A percentile compares a stretch with the other conserved stretches of the same genome.
Conservation (phyloP, 2,329 filamentous ascomycete species). For the Colletotrichum tropicicola region DNA sequence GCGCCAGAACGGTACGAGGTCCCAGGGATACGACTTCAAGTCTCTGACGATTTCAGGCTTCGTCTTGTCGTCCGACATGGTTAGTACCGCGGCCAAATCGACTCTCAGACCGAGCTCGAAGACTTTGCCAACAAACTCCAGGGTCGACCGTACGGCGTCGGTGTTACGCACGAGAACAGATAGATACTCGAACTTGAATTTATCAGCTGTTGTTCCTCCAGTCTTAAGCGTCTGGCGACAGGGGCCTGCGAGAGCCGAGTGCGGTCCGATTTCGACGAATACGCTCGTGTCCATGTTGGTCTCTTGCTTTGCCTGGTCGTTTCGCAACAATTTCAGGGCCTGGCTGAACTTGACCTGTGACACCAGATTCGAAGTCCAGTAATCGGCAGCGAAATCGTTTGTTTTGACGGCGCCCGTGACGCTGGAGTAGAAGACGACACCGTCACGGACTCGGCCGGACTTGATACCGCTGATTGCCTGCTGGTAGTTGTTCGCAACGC, state of each 20-base stretch:
- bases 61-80: conserved; percentile 34
- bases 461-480: no score
- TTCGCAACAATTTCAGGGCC: conserved; percentile 30
- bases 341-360: conserved; percentile 52
- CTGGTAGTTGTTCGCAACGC: no score
- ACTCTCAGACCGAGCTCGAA: conserved; percentile 49
- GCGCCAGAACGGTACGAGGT: conserved; percentile 51
- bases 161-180: conserved; percentile 60
- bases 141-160: conserved; percentile 52
- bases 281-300: conserved; percentile 40
- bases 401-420: conserved; percentile 32
- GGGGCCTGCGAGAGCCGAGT: conserved; percentile 57
- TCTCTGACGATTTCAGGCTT: conserved; percentile 44
- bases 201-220: conserved; percentile 50
- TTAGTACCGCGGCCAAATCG: not conserved
- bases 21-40: conserved; percentile 63
- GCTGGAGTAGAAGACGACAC: not conserved
- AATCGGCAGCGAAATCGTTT: conserved; percentile 44
- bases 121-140: conserved; percentile 52
- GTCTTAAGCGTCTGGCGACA: conserved; percentile 58
- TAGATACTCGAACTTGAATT: conserved; percentile 49
- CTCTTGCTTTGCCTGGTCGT: not conserved
- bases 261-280: conserved; percentile 58
- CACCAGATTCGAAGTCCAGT: conserved; percentile 55
- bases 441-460: no score